Base-by-base conservation (phyloP, 163 green algal genomes). In the Trebouxia gelatinosa region DNA sequence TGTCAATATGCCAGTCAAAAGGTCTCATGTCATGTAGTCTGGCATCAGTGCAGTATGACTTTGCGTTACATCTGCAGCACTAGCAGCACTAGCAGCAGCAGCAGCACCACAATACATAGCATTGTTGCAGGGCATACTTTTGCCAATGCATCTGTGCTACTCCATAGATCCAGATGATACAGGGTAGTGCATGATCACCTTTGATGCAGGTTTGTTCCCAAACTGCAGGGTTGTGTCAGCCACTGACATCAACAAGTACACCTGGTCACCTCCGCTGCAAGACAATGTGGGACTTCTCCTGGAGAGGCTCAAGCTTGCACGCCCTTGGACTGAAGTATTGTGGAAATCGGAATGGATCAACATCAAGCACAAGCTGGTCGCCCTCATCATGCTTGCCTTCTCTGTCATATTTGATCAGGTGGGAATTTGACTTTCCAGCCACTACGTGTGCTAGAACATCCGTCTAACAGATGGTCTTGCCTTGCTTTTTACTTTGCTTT, bases 361-460 rank as follows among this genome's bases (percentile, higher is more conserved):
- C 40, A 76, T 76, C 68, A 76, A 76, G 31, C 68, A 76, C 43
- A 76, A 76, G 68, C 68, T 76, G 68, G 40, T 76, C 9, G 43
- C 68, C 5, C 40, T 76, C 2, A 29, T 76, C 29, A 38, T 38
- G 32, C 28, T 76, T 28, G 68, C 68, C 13, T 62, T 76, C 29
- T 76, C 68, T 32, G 68, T 76, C 11, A 38, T 76, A 7, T 76
- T 58, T 37, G 46, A 62, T 26, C 68, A 76, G 68, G 68, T 76
- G 28, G 26, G 2, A n/a, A n/a, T n/a, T n/a, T n/a, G n/a, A n/a
- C n/a, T n/a, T n/a, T n/a, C n/a, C n/a, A n/a, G n/a, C n/a, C n/a
- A n/a, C n/a, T n/a, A n/a, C n/a, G n/a, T n/a, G n/a, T n/a, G n/a
- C n/a, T n/a, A n/a, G n/a, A n/a, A n/a, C n/a, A n/a, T n/a, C n/a